These are phyloP conservation scores for Zychaea mexicana DNA, from an alignment of 371 early-diverging fungal species.

Conservation along the genomic window DNA sequence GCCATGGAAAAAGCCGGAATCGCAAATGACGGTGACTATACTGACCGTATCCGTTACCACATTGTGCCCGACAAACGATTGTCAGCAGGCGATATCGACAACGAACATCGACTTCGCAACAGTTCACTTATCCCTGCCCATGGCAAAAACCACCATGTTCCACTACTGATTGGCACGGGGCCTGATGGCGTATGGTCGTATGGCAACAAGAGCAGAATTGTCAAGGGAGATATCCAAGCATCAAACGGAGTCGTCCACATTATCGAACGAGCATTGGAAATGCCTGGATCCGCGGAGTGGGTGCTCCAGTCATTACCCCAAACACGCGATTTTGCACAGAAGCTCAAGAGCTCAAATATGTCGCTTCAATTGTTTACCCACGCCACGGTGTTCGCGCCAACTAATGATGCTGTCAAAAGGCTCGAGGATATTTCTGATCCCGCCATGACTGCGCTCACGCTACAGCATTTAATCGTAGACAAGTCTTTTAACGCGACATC, in stretches of 20 bases:
- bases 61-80: not conserved
- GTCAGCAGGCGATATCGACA: not conserved
- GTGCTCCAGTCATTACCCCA: not conserved
- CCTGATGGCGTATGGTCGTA: slow-evolving; percentile 8
- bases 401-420: slow-evolving; percentile 6
- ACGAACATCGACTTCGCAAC: not conserved
- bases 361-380: slow-evolving; percentile 7
- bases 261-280: not conserved
- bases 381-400: slow-evolving; percentile 15
- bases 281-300: slow-evolving; percentile 4
- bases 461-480: slow-evolving; percentile 5
- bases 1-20: not conserved
- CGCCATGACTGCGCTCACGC: not conserved
- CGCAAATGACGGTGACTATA: not conserved
- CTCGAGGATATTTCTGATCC: not conserved
- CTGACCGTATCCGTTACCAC: not conserved
- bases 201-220: slow-evolving; percentile 1
- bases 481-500: not conserved
- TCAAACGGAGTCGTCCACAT: slow-evolving; percentile 9
- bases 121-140: not conserved
- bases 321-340: slow-evolving; percentile 1
- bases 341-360: not conserved
- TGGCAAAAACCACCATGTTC: slow-evolving; percentile 1
- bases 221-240: slow-evolving; percentile 2
- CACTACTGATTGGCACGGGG: slow-evolving; percentile 3